phyloP scores from a whole-genome alignment of 1,139 yeast genomes.

The Groenewaldozyma auringiensis region DNA sequence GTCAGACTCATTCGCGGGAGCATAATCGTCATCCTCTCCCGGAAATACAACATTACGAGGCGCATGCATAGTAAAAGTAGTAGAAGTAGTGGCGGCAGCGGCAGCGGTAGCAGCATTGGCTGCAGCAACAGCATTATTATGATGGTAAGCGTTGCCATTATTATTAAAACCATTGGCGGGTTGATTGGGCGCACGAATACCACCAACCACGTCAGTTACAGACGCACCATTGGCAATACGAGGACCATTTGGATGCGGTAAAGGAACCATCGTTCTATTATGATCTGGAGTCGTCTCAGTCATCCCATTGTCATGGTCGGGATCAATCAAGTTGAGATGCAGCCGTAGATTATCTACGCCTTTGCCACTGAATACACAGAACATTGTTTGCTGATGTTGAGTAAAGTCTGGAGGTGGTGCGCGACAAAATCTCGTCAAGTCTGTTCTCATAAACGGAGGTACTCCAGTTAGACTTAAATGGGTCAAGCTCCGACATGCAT shows the following conservation, averaged over 20 bases:
- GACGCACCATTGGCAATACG: too few species aligned
- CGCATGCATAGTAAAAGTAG: too few species aligned
- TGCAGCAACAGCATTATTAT: neutral
- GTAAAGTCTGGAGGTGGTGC: slow-evolving; percentile 94
- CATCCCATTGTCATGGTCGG: too few species aligned
- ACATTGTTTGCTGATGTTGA: slow-evolving; percentile 74
- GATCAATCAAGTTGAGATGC: slow-evolving; percentile 45
- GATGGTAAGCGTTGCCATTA: neutral
- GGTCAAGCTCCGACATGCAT: slow-evolving; percentile 77
- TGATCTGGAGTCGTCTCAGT: too few species aligned
- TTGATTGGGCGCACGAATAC: too few species aligned
- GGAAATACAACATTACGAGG: neutral
- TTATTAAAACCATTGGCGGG: neutral
- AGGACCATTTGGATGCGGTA: too few species aligned
- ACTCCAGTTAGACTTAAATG: slow-evolving; percentile 93
- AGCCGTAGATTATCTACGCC: slow-evolving; percentile 72
- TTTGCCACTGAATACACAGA: slow-evolving; percentile 89
- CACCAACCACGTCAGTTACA: too few species aligned
- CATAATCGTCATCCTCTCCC: neutral
- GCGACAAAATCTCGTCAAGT: slow-evolving; percentile 80
- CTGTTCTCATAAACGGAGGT: slow-evolving; percentile 75
- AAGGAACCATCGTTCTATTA: too few species aligned
- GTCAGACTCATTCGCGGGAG: too few species aligned
- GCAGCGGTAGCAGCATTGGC: too few species aligned
- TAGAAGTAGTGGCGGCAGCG: too few species aligned